phyloP scores from a whole-genome alignment of 2,329 filamentous ascomycete genomes.

The Cytospora schulzeri region DNA sequence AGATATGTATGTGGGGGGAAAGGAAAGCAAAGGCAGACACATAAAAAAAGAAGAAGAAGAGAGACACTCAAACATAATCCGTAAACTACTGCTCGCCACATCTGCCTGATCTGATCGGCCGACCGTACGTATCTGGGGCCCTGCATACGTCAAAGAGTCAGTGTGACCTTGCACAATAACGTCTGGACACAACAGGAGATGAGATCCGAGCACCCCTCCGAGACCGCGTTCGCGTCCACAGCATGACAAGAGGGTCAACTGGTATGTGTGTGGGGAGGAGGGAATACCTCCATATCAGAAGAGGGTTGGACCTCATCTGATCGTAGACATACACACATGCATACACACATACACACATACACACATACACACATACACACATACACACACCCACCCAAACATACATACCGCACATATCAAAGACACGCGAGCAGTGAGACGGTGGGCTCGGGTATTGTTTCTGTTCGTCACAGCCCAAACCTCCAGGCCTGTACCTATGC shows the following conservation, averaged over 20 bases:
- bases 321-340: background rate
- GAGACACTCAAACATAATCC: background rate
- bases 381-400: too few species aligned
- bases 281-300: background rate
- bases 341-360: too few species aligned
- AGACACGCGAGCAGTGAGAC: background rate
- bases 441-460: background rate
- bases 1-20: background rate
- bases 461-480: background rate
- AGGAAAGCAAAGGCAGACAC: background rate
- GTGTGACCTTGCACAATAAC: constrained; percentile 20
- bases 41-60: background rate
- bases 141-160: constrained; percentile 4
- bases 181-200: constrained; percentile 2
- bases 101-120: background rate
- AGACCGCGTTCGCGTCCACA: constrained; percentile 6
- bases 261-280: too few species aligned
- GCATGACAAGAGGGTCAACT: background rate
- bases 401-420: background rate
- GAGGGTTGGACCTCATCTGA: background rate
- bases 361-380: background rate
- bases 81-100: background rate
- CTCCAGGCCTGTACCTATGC: background rate
- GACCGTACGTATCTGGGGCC: background rate
- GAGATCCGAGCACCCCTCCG: constrained; percentile 8